phyloP scores from a whole-genome alignment of 179 eudicot species.

The Heliamphora pulchella region DNA sequence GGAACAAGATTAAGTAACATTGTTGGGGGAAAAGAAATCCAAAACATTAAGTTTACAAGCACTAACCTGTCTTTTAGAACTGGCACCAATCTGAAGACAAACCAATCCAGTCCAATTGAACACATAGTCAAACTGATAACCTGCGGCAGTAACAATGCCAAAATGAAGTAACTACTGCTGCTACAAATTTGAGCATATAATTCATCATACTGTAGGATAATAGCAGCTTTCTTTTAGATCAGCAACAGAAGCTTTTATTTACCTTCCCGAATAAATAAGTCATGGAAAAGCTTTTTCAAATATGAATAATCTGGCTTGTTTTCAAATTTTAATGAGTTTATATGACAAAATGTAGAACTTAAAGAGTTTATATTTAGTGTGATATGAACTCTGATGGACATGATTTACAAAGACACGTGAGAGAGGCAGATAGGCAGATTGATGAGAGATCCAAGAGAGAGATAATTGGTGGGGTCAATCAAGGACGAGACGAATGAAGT shows the following conservation, averaged over 20 bases:
- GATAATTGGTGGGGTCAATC: no score
- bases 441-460: no score
- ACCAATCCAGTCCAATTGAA: slow-evolving; percentile 98
- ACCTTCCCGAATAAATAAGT: slow-evolving; percentile 65
- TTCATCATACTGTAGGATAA: background rate
- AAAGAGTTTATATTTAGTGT: slow-evolving; percentile 25
- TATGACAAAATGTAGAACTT: slow-evolving; percentile 63
- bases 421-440: no score
- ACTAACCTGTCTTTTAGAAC: slow-evolving; percentile 82
- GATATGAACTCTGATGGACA: slow-evolving; percentile 90
- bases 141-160: slow-evolving; percentile 28
- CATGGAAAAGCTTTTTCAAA: slow-evolving; percentile 76
- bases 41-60: slow-evolving; percentile 18
- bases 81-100: slow-evolving; percentile 85
- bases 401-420: slow-evolving; percentile 55
- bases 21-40: background rate
- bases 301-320: slow-evolving; percentile 95
- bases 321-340: slow-evolving; percentile 63
- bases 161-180: slow-evolving; percentile 1
- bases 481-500: no score
- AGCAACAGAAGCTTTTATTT: background rate
- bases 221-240: background rate
- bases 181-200: background rate
- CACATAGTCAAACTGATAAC: slow-evolving; percentile 89
- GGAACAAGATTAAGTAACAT: slow-evolving; percentile 13